Evolutionary conservation across 306 rosid species (phyloP).

Genomic region (Hippophae gyantsensis): DNA sequence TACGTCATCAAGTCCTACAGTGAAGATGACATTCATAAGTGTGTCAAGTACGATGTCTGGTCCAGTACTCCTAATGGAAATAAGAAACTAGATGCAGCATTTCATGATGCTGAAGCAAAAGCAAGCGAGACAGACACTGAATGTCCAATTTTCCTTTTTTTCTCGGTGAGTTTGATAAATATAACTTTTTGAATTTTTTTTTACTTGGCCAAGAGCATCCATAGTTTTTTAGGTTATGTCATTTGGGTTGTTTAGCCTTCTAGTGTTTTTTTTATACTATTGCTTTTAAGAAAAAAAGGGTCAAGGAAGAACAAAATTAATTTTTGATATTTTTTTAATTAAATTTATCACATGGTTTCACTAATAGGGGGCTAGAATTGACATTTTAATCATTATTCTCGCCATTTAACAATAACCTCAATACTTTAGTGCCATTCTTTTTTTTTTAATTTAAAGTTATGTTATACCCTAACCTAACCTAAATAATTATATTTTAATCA

Average conservation of each 20-base stretch:
- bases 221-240: too few species aligned
- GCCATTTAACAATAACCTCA: too few species aligned
- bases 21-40: constrained; percentile 79
- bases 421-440: too few species aligned
- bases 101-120: constrained; percentile 47
- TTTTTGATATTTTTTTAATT: not conserved
- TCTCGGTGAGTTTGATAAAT: constrained; percentile 55
- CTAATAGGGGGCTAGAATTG: too few species aligned
- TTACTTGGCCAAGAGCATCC: too few species aligned
- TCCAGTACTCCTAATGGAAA: constrained; percentile 74
- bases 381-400: too few species aligned
- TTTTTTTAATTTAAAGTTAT: too few species aligned
- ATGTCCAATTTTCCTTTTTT: constrained; percentile 75
- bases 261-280: not conserved
- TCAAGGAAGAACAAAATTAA: too few species aligned
- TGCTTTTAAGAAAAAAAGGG: too few species aligned
- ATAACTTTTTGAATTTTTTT: not conserved
- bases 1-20: constrained; percentile 77
- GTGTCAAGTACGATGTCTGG: constrained; percentile 75
- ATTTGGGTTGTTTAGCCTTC: not conserved
- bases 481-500: too few species aligned
- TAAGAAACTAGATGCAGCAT: constrained; percentile 56
- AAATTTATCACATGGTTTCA: too few species aligned
- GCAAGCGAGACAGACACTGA: constrained; percentile 29
- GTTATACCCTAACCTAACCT: too few species aligned